Conservation (phyloP, 176 grass and related monocot species). For the Areca catechu region DNA sequence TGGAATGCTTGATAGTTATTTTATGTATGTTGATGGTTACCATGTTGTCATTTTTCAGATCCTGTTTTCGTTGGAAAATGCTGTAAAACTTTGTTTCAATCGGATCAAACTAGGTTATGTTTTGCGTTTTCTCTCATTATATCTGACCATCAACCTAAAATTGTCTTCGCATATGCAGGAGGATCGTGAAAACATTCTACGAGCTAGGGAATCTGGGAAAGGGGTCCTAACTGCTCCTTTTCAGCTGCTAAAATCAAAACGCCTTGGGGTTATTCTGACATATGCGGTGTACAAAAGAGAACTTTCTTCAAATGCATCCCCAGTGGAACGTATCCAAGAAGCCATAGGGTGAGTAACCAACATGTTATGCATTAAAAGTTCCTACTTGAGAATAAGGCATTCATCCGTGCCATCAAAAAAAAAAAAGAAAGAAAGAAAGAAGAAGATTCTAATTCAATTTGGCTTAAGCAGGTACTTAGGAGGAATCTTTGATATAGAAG, state of each 20-base stretch:
- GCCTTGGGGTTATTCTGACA: constrained; percentile 83
- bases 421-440: no score
- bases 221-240: constrained; percentile 93
- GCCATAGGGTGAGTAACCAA: constrained; percentile 60
- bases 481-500: constrained; percentile 96
- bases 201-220: constrained; percentile 73
- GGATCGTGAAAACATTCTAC: constrained; percentile 80
- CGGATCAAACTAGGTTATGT: no score
- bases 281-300: constrained; percentile 86
- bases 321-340: constrained; percentile 55
- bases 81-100: no score
- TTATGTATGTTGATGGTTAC: no score
- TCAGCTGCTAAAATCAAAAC: constrained; percentile 69
- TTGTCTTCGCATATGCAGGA: constrained; percentile 38
- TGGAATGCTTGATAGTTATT: no score
- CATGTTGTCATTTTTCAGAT: no score
- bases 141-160: not conserved
- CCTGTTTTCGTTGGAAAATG: no score
- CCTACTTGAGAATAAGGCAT: no score
- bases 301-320: constrained; percentile 55
- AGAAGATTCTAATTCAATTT: not conserved
- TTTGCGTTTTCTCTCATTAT: not conserved
- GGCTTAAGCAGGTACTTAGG: constrained; percentile 62
- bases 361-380: constrained; percentile 2
- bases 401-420: no score